Percentiles rank a stretch among this genome's conserved stretches.
Conservation (phyloP, 345 rosid genomes). For the Hibiscus tridactylites region DNA sequence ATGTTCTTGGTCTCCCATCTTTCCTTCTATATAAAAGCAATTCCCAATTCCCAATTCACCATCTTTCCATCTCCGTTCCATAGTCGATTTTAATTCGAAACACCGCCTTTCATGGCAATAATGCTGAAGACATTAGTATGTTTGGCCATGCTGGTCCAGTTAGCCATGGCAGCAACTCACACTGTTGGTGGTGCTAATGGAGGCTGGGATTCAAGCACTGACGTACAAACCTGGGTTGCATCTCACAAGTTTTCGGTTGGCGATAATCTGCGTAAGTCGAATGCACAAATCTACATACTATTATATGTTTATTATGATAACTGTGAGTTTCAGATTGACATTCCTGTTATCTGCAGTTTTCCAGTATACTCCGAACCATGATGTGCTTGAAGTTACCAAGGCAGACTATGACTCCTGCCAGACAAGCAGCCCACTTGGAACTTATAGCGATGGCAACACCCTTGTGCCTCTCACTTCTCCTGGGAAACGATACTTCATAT, state of each 20-base stretch:
- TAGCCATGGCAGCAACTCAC: constrained; percentile 44
- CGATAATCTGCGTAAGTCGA: constrained; percentile 57
- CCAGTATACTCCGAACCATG: constrained; percentile 39
- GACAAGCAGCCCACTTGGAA: constrained; percentile 30
- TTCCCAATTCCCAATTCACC: background rate
- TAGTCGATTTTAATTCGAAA: background rate
- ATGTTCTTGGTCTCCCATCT: too few species aligned
- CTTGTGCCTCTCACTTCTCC: constrained; percentile 45
- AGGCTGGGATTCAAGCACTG: constrained; percentile 46
- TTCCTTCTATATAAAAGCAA: background rate
- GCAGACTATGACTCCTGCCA: constrained; percentile 52
- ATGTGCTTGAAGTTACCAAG: constrained; percentile 53
- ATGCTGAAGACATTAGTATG: background rate
- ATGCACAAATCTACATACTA: background rate
- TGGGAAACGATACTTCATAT: constrained; percentile 77
- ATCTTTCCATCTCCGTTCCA: background rate
- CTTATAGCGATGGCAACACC: constrained; percentile 45
- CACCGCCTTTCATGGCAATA: background rate
- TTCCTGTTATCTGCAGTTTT: constrained; percentile 35
- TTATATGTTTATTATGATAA: too few species aligned
- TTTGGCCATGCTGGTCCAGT: constrained; percentile 33
- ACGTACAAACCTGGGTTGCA: constrained; percentile 46
- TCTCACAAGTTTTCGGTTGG: constrained; percentile 49
- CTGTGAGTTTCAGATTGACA: background rate
- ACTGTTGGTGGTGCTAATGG: constrained; percentile 61